Conservation (phyloP, 768 basidiomycete species). For the Hypsizygus marmoreus region DNA sequence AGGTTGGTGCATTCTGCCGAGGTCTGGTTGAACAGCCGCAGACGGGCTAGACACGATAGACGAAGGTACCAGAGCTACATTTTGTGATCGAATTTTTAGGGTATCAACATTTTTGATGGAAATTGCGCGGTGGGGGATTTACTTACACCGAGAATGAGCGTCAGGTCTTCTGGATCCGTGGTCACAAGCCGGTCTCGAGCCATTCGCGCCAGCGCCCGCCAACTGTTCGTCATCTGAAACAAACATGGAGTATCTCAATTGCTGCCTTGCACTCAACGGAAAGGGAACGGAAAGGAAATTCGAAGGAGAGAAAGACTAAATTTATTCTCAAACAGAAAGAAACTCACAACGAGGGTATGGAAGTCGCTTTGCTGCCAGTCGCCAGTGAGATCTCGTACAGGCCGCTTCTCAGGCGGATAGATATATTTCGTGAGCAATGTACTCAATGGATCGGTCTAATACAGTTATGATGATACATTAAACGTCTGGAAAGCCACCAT, state of each 20-base stretch:
- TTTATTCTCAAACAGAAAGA: slow-evolving; percentile 17
- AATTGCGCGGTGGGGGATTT: background rate
- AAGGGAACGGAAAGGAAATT: no score
- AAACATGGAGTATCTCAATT: slow-evolving; percentile 14
- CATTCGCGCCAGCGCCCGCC: slow-evolving; percentile 84
- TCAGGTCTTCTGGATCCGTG: slow-evolving; percentile 68
- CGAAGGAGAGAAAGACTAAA: slow-evolving; percentile 12
- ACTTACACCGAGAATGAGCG: slow-evolving; percentile 67
- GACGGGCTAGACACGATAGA: slow-evolving; percentile 73
- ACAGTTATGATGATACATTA: slow-evolving; percentile 47
- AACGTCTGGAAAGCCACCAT: slow-evolving; percentile 62
- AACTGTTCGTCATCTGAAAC: slow-evolving; percentile 82
- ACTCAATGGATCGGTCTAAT: slow-evolving; percentile 83
- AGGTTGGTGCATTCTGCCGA: slow-evolving; percentile 82
- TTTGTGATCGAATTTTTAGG: background rate
- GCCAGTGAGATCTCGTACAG: slow-evolving; percentile 70
- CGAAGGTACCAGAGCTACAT: slow-evolving; percentile 82
- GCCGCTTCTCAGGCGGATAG: slow-evolving; percentile 71
- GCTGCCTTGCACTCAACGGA: slow-evolving; percentile 21
- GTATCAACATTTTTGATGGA: background rate
- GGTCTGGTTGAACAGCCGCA: slow-evolving; percentile 86
- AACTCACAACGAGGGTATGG: slow-evolving; percentile 78
- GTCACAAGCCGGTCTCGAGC: slow-evolving; percentile 76
- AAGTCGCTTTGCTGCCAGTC: slow-evolving; percentile 75
- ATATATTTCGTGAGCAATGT: slow-evolving; percentile 84